These are phyloP conservation scores for Saccharomycopsis sp. DNA, from an alignment of 805 yeast genomes.

Conservation along the genomic window DNA sequence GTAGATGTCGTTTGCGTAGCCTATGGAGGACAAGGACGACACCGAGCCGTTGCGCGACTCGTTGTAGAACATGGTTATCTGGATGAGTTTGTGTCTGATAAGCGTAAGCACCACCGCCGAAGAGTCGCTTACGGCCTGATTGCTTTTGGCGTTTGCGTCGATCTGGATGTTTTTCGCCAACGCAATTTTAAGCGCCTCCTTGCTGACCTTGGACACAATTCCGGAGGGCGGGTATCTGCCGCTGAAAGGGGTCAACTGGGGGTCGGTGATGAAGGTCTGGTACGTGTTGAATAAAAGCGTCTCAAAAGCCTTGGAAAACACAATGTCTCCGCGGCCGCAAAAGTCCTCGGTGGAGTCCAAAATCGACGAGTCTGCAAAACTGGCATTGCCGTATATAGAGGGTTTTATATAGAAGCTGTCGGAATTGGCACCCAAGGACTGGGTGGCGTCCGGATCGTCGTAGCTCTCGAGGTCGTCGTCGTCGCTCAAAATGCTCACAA, in stretches of 20 bases:
- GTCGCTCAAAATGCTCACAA: constrained; percentile 14
- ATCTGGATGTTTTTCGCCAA: constrained; percentile 29
- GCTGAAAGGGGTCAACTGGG: constrained; percentile 64
- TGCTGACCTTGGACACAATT: constrained; percentile 52
- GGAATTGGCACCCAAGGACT: constrained; percentile 4
- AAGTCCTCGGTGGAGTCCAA: constrained; percentile 1
- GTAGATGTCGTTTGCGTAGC: neutral
- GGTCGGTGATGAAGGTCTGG: constrained; percentile 44
- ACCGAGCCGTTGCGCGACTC: constrained; percentile 8
- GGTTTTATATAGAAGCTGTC: constrained; percentile 8
- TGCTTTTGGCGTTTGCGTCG: constrained; percentile 34
- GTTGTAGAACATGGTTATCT: constrained; percentile 7
- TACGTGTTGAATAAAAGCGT: constrained; percentile 29
- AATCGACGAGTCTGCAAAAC: constrained; percentile 11
- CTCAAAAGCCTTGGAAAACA: constrained; percentile 15
- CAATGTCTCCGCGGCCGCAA: neutral
- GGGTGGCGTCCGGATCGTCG: neutral
- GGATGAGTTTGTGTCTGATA: constrained; percentile 34
- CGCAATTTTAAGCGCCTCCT: constrained; percentile 40
- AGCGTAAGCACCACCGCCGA: constrained; percentile 24
- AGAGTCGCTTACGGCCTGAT: constrained; percentile 18
- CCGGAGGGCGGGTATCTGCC: constrained; percentile 63
- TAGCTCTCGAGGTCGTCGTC: constrained; percentile 10
- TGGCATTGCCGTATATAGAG: constrained; percentile 16
- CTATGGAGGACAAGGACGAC: constrained; percentile 13